Conservation (phyloP, 306 rosid genomes). For the Coriaria nepalensis region DNA sequence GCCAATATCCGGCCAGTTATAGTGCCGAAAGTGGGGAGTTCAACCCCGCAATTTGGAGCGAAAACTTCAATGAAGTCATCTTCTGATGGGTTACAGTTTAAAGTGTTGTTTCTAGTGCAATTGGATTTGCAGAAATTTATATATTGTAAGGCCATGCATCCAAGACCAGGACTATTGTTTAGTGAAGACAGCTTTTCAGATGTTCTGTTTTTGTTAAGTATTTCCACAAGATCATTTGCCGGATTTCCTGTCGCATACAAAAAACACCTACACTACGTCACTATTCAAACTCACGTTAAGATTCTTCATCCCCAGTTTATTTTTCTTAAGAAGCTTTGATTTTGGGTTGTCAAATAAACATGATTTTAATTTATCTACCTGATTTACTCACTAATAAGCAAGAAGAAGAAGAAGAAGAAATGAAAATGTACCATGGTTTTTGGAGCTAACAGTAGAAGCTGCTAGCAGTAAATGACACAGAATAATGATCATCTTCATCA, state of each 20-base stretch:
- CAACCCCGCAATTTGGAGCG: constrained; percentile 84
- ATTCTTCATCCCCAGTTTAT: too few relatives aligned
- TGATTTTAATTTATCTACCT: neutral
- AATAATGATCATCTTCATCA: constrained; percentile 33
- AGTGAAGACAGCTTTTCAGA: constrained; percentile 46
- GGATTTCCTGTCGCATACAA: constrained; percentile 59
- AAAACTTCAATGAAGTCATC: constrained; percentile 82
- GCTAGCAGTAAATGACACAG: constrained; percentile 25
- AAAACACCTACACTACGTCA: neutral
- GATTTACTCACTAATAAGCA: neutral
- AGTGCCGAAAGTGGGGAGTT: constrained; percentile 75
- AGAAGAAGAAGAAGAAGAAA: neutral
- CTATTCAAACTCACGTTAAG: too few relatives aligned
- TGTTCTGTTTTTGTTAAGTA: constrained; percentile 68
- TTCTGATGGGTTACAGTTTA: constrained; percentile 64
- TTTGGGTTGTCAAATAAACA: too few relatives aligned
- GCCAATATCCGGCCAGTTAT: constrained; percentile 58
- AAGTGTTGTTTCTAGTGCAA: constrained; percentile 45
- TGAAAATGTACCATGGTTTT: constrained; percentile 44
- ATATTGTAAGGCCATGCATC: constrained; percentile 91
- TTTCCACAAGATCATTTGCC: constrained; percentile 57
- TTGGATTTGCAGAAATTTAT: constrained; percentile 60
- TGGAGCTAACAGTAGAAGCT: constrained; percentile 53
- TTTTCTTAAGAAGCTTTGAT: too few relatives aligned
- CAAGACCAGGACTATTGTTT: constrained; percentile 70